A percentile compares a stretch with the other conserved stretches of the same genome.
phyloP scores from a whole-genome alignment of 2,329 filamentous ascomycete genomes.

The Parastagonospora nodorum region DNA sequence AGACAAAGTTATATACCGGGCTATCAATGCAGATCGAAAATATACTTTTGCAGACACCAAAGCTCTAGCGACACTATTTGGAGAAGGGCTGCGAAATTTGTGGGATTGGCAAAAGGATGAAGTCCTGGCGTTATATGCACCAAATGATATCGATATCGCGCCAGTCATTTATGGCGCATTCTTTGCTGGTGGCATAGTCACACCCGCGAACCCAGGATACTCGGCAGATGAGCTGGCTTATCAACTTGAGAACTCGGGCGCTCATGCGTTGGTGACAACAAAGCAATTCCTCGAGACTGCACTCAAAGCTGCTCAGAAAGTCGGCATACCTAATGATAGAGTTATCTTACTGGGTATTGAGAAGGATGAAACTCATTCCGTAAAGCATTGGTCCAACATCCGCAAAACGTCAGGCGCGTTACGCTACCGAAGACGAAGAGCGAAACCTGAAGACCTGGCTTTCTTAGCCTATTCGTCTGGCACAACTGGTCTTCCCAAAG shows the following conservation, averaged over 20 bases:
- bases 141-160: conserved; percentile 83
- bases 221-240: conserved; percentile 80
- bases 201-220: conserved; percentile 85
- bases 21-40: conserved; percentile 19
- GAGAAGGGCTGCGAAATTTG: conserved; percentile 72
- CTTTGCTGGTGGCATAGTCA: conserved; percentile 80
- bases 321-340: conserved; percentile 69
- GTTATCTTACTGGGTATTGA: conserved; percentile 77
- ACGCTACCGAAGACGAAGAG: conserved; percentile 63
- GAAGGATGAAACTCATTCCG: conserved; percentile 60
- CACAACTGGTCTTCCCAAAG: conserved; percentile 52
- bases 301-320: conserved; percentile 68
- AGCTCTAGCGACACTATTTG: conserved; percentile 70
- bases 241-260: conserved; percentile 77
- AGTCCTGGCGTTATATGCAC: conserved; percentile 78
- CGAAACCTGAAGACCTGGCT: conserved; percentile 71
- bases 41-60: conserved; percentile 74
- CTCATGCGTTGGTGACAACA: conserved; percentile 77
- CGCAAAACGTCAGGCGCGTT: conserved; percentile 65
- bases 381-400: conserved; percentile 75
- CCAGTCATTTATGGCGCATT: conserved; percentile 74
- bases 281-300: conserved; percentile 66
- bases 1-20: conserved; percentile 31
- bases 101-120: conserved; percentile 84
- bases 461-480: conserved; percentile 68